Evolutionary conservation across 164 flowering plant genomes (phyloP), one percentile per base, ranked within the genome.

Genomic region (Magnolia officinalis): DNA sequence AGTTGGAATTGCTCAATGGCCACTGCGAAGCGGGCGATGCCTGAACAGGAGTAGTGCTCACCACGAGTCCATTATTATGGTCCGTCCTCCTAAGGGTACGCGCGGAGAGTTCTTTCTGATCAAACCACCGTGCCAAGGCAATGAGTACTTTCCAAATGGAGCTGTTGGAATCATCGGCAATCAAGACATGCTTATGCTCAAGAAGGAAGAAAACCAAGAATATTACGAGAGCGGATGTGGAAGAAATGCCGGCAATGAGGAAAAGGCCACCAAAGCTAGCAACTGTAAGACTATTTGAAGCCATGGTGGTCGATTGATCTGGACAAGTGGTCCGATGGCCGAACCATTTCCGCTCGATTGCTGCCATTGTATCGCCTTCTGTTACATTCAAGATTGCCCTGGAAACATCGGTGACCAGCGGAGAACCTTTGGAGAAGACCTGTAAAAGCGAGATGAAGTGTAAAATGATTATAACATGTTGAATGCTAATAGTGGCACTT

Each of bases 351-450:
- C 24, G 67, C 68, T 86, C 86, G 2, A 86, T 77, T 9, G 29
- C 26, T 11, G n/a, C 70, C 80, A 85, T 86, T 67, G 45, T 20
- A 10, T 72, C 73, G 8, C 77, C 81, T 69, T 82, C 83, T 0
- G 82, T 81, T 64, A 88, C 79, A 1, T 78, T 84, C 16, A 82
- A 50, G 11, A 86, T 73, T 37, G 86, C 86, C 65, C 79, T 79
- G 3, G 89, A 86, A 45, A 88, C 63, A 61, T 85, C 83, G 0
- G 82, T 66, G 2, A 82, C 86, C 23, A 87, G 77, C 1, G 85
- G 84, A 5, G 88, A 84, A 8, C 83, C 83, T 37, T 26, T 81
- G 0, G 83, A 86, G 31, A 87, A 85, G 2, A 61, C 89, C 87
- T 86, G 76, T 23, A 18, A 72, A 77, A 58, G 10, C 2, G 1